Base-by-base conservation (phyloP, 768 basidiomycete species). In the Lentinula edodes region DNA sequence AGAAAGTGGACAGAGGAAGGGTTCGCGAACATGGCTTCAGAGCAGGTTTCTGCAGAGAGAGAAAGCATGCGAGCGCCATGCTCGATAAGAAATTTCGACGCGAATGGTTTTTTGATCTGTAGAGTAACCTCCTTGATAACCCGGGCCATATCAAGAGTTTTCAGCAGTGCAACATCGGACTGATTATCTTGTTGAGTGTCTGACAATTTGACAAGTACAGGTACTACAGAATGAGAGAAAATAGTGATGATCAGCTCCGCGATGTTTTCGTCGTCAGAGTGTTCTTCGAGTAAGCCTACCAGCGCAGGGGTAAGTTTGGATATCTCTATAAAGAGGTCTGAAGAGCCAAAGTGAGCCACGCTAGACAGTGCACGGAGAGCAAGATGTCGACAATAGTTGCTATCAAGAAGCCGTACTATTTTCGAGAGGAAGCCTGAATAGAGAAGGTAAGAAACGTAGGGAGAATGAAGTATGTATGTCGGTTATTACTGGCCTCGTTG, bases 311-410 rank as follows among this genome's bases (percentile, higher is more conserved):
- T 72, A 38, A 78, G 71, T 54, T 74, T 76, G 0, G 85, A 83
- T 57, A 89, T 82, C 60, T 80, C 80, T 50, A 72, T 67, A 41
- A 82, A 81, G 32, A 81, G 76, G 16, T 77, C 72, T 3, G 67
- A 62, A 6, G 85, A 85, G 3, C 85, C 85, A 52, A 87, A 85
- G 62, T 85, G 86, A 0, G 87, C 88, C 10, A 88, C 77, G 23
- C 80, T 84, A 0, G 78, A 78, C 20, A 89, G 71, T 0, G 84
- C 78, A 34, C 83, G 7, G 2, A 28, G 28, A 28, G 28, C 28
- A 28, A 28, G 28, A 28, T 28, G 28, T 28, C 28, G 28, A 28
- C 28, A 28, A 28, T 28, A 28, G 28, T 28, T 28, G 28, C 28
- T 28, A 28, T 28, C 28, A 28, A 28, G 28, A 28, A 28, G 28